Base-by-base conservation (phyloP, 768 basidiomycete species). In the Mycena olivaceomarginata region DNA sequence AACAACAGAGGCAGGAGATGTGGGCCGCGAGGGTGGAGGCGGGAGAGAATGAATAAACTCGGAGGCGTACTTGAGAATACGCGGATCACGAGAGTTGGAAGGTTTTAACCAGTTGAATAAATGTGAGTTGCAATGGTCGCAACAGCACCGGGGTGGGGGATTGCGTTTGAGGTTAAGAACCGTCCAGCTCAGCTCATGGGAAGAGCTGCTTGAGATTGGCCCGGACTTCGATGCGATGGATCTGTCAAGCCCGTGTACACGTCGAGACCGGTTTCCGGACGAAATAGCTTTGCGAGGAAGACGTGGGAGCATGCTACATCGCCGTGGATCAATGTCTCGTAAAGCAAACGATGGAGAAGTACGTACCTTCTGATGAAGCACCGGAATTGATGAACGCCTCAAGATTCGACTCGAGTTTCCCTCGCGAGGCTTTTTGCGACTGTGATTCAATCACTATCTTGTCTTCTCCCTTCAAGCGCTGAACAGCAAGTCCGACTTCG, bases 181-280 rank as follows among this genome's bases (percentile, higher is more conserved):
- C 18, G 70, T 77, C 76, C 77, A 72, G 70, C 48, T 71, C 2
- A 76, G 75, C 41, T 76, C 67, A n/a, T 71, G 71, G 4, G 64
- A 8, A 40, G 56, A 62, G 51, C 20, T 41, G 15, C 37, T 41
- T 1, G 77, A 79, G 18, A 76, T n/a, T 11, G 75, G 60, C 3
- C 77, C 76, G 5, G 48, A 65, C 5, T 20, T n/a, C 1, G 65
- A 66, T 7, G 53, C 45, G 56, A 68, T 25, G 43, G n/a, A 20
- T 20, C 67, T 9, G 62, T 39, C 48, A 51, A 51, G 48, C 15
- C 48, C 18, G 48, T 51, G 67, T 72, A 77, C 31, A 67, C n/a
- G 18, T 77, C 70, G 4, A 79, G 66, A 16, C 74, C 56, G 6
- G 77, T 79, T 8, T 73, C 72, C 10, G 79, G 79, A n/a, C 74